A percentile compares a stretch with the other conserved stretches of the same genome.
Conservation (phyloP, 805 yeast species). For the Candida awuae region DNA sequence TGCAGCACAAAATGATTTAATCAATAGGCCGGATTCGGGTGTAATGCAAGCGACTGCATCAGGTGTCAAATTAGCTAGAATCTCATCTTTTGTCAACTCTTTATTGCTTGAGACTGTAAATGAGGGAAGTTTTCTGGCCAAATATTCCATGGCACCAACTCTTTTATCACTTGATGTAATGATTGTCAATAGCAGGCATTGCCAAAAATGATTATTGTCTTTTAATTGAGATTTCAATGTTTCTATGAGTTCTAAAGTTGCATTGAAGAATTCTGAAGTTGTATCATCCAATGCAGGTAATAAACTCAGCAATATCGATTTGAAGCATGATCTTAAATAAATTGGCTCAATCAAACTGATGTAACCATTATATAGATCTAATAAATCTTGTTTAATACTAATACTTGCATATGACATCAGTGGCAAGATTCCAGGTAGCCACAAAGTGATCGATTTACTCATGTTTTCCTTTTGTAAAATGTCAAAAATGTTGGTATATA, state of each 20-base stretch:
- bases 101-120: conserved; percentile 24
- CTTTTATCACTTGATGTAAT: conserved; percentile 73
- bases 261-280: conserved; percentile 69
- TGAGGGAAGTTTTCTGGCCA: conserved; percentile 55
- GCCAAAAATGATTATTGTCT: conserved; percentile 83
- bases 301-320: conserved; percentile 65
- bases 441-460: conserved; percentile 49
- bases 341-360: conserved; percentile 44
- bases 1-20: conserved; percentile 67
- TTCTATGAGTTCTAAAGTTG: conserved; percentile 54
- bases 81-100: conserved; percentile 17
- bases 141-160: conserved; percentile 78
- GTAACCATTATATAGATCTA: conserved; percentile 51
- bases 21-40: conserved; percentile 73
- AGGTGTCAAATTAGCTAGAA: conserved; percentile 21
- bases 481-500: conserved; percentile 64
- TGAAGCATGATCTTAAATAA: conserved; percentile 46
- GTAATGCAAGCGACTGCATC: conserved; percentile 52
- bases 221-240: conserved; percentile 45
- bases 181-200: conserved; percentile 62
- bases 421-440: conserved; percentile 94
- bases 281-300: conserved; percentile 92
- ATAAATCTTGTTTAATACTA: conserved; percentile 72
- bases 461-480: conserved; percentile 50
- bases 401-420: conserved; percentile 82